Evolutionary conservation across 2,329 filamentous ascomycete species (phyloP).

Genomic region (Ustilaginoidea virens): DNA sequence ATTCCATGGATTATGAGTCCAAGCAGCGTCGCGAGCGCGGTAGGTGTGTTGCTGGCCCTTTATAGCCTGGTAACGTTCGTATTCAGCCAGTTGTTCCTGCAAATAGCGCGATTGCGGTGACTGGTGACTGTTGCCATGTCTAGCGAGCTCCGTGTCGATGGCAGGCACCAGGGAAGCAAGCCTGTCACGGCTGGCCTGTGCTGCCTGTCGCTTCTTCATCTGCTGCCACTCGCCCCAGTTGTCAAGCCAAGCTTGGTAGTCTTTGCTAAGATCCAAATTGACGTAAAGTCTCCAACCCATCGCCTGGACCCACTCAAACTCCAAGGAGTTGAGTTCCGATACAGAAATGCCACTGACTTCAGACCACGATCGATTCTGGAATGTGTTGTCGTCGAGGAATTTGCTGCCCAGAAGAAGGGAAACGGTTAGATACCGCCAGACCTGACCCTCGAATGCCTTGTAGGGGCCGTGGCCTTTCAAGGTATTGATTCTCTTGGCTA

Average conservation of each 20-base stretch:
- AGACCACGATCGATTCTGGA: constrained; percentile 93
- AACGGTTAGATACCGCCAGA: constrained; percentile 79
- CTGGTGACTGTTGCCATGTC: constrained; percentile 21
- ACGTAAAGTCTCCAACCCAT: constrained; percentile 80
- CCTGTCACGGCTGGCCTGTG: constrained; percentile 32
- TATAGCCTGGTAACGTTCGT: constrained; percentile 30
- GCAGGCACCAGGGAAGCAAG: constrained; percentile 31
- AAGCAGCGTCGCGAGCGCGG: constrained; percentile 27
- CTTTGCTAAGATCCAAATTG: constrained; percentile 64
- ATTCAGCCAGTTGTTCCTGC: constrained; percentile 39
- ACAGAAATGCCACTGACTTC: constrained; percentile 87
- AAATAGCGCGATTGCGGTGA: constrained; percentile 30
- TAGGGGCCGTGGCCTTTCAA: constrained; percentile 42
- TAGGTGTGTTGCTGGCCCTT: constrained; percentile 27
- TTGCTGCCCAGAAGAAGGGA: constrained; percentile 81
- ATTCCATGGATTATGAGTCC: constrained; percentile 29
- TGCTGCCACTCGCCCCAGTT: constrained; percentile 44
- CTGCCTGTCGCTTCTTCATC: constrained; percentile 37
- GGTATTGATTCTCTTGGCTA: constrained; percentile 69
- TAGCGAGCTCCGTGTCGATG: constrained; percentile 27
- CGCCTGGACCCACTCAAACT: constrained; percentile 73
- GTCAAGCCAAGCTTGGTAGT: constrained; percentile 46
- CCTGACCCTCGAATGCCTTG: constrained; percentile 49
- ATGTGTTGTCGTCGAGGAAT: constrained; percentile 92
- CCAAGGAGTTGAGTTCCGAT: constrained; percentile 67